Evolutionary conservation across 768 basidiomycete species (phyloP).

Genomic region (Collybia nuda): DNA sequence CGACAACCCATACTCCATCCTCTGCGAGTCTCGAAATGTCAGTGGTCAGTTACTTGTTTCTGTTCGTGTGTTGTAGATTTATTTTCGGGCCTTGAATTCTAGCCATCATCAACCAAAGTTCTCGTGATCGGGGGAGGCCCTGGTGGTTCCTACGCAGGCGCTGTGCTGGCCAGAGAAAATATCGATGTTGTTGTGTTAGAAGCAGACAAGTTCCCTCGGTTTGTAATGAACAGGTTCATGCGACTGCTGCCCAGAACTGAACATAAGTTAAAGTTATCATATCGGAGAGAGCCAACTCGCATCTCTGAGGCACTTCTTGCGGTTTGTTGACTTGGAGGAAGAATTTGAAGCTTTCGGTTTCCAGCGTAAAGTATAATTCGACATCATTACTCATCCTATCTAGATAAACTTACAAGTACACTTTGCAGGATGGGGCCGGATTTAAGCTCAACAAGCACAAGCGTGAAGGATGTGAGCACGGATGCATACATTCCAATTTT

Average conservation of each 20-base stretch:
- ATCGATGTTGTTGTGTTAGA: slow-evolving; percentile 57
- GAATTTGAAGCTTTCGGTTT: slow-evolving; percentile 29
- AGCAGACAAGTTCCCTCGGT: slow-evolving; percentile 56
- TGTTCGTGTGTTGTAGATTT: neutral
- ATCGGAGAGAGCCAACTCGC: slow-evolving; percentile 34
- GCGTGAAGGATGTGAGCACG: slow-evolving; percentile 52
- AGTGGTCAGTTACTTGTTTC: neutral
- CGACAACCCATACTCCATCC: neutral
- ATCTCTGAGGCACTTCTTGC: slow-evolving; percentile 28
- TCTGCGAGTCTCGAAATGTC: neutral
- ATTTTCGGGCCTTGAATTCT: neutral
- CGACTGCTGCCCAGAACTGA: neutral
- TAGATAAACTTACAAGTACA: neutral
- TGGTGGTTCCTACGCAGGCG: slow-evolving; percentile 55
- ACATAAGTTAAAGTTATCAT: slow-evolving; percentile 30
- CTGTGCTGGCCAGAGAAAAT: slow-evolving; percentile 56
- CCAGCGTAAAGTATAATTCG: slow-evolving; percentile 17
- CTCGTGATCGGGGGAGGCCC: slow-evolving; percentile 64
- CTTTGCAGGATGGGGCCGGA: slow-evolving; percentile 52
- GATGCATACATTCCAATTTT: neutral
- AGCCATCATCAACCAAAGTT: slow-evolving; percentile 25
- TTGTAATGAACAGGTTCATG: slow-evolving; percentile 1
- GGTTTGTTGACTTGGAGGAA: slow-evolving; percentile 28
- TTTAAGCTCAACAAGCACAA: slow-evolving; percentile 58
- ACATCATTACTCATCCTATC: neutral